Conservation (phyloP, 2,329 filamentous ascomycete genomes). For the Coniochaeta prunicola region DNA sequence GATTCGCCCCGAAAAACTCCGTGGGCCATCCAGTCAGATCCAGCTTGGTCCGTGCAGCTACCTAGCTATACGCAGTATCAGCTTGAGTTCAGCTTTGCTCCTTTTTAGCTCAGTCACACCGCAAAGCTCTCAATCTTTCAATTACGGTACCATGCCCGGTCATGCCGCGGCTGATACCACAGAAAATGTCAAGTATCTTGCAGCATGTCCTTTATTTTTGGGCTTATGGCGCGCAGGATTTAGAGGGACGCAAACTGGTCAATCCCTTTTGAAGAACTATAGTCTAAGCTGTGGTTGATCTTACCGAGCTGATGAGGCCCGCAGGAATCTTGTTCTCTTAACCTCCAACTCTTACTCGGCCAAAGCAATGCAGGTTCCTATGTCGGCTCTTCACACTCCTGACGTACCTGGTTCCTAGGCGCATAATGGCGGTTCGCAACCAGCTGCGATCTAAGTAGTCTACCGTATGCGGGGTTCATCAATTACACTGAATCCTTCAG, state of each 20-base stretch:
- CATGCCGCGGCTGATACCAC: too few species aligned
- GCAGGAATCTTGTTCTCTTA: not conserved
- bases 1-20: not conserved
- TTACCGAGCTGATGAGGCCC: not conserved
- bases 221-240: too few species aligned
- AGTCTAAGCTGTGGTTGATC: not conserved
- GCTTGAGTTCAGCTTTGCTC: not conserved
- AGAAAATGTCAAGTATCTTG: too few species aligned
- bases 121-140: too few species aligned
- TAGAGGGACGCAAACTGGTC: too few species aligned
- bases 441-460: not conserved
- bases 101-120: not conserved
- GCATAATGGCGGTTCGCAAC: not conserved
- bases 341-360: not conserved
- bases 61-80: not conserved
- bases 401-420: not conserved
- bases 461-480: not conserved
- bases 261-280: too few species aligned
- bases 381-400: not conserved
- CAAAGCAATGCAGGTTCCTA: not conserved
- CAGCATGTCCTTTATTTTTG: too few species aligned
- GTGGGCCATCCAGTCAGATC: not conserved
- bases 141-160: too few species aligned
- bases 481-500: not conserved
- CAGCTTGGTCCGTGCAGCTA: not conserved